Percentiles rank a stretch among this genome's conserved stretches.
These are phyloP conservation scores for Mycena venus DNA, from an alignment of 768 basidiomycete genomes.

Conservation along the genomic window DNA sequence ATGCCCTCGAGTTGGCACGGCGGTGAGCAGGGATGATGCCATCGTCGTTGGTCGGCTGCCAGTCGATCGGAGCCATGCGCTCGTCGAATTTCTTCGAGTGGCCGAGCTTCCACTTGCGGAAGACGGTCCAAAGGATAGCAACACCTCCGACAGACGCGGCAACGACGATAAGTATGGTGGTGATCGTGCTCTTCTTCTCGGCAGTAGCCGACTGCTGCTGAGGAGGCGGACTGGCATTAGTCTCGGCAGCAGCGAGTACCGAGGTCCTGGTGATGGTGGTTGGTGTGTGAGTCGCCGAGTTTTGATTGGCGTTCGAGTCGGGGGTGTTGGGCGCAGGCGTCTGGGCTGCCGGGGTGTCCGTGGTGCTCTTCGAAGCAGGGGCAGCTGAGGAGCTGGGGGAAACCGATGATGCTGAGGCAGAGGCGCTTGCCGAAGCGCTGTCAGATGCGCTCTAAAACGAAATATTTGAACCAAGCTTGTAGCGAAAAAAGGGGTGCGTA, in stretches of 20 bases:
- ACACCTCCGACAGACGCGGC: conserved; percentile 77
- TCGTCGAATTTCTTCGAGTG: conserved; percentile 85
- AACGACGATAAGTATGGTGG: conserved; percentile 78
- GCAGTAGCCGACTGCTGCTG: conserved; percentile 36
- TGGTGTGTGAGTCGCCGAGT: conserved; percentile 24
- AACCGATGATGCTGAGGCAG: conserved; percentile 13
- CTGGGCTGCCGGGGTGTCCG: conserved; percentile 13
- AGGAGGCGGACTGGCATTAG: conserved; percentile 39
- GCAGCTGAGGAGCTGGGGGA: conserved; percentile 22
- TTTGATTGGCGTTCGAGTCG: conserved; percentile 1
- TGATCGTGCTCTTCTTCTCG: conserved; percentile 54
- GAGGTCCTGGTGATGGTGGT: conserved; percentile 39
- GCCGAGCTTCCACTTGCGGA: conserved; percentile 93
- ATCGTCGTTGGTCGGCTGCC: conserved; percentile 76
- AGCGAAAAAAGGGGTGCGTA: not conserved
- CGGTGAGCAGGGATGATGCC: conserved; percentile 64
- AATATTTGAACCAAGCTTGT: not conserved
- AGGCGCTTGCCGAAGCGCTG: conserved; percentile 29
- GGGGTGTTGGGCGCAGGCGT: not conserved
- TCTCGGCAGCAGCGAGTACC: conserved; percentile 43
- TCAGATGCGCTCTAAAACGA: conserved; percentile 15
- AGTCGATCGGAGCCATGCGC: conserved; percentile 90
- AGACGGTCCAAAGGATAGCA: conserved; percentile 87
- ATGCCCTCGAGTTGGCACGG: conserved; percentile 68
- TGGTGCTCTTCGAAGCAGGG: conserved; percentile 31